Base-by-base conservation (phyloP, 345 rosid species). In the Salix brachista region DNA sequence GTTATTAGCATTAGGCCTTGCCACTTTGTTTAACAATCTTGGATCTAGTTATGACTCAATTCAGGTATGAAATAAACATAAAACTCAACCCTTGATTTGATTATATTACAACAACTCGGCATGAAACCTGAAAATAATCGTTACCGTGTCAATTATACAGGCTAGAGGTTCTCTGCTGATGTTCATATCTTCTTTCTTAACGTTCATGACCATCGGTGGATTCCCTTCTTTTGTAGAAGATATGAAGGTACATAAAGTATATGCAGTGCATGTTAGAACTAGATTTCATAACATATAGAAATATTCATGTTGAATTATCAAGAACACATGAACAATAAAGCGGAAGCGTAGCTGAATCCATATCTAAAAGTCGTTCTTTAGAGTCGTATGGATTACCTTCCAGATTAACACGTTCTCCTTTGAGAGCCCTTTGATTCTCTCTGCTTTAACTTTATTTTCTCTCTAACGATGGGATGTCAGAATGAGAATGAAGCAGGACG, bases 161-260 rank as follows among this genome's bases (percentile, higher is more conserved):
- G 88, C 83, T 21, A 81, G 89, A 79, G 86, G 79, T 42, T 85
- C 90, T 12, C 64, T 87, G 74, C 75, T 87, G 1, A 78, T 82
- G 89, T 87, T 84, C 48, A 75, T 87, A 5, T 79, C 88, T 48
- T 61, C 89, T 18, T 87, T 89, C 81, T 65, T 87, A 54, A 87
- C 90, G 1, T 83, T 85, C 67, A 78, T 89, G 89, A 69, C 89
- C 8, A 85, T 86, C 18, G 85, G 90, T 19, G 91, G 89, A 62
- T 89, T 86, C 72, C 88, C 92, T 79, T 89, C 89, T 46, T 89
- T 89, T 67, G 89, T 87, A 8, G 89, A 89, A 64, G 92, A 89
- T 48, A 83, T 87, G 88, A 89, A 87, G 88, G 91, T 89, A 67
- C 23, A 12, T 34, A 25, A 21, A 36, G 37, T 36, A 36, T 36